A percentile compares a stretch with the other conserved stretches of the same genome.
These are phyloP conservation scores for Boletus rufocinnamomeus DNA, from an alignment of 768 basidiomycete species.

Conservation along the genomic window DNA sequence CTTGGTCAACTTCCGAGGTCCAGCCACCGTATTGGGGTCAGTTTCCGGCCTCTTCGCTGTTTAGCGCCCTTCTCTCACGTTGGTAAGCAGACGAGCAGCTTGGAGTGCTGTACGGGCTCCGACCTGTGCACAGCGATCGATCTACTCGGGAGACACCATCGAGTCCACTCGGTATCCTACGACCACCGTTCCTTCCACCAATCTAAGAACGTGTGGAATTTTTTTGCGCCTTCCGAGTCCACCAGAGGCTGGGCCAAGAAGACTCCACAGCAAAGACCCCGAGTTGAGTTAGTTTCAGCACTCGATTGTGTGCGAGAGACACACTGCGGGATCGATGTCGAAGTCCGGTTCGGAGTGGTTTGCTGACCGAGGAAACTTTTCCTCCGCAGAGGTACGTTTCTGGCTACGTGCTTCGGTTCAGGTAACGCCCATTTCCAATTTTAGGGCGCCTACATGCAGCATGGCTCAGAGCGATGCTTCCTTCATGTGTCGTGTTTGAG, in stretches of 20 bases:
- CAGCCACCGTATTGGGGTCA: not conserved
- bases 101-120: not conserved
- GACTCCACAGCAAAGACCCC: constrained; percentile 6
- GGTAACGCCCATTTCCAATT: constrained; percentile 3
- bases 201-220: not conserved
- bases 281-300: not conserved
- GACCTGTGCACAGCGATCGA: not conserved
- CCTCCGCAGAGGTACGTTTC: not conserved
- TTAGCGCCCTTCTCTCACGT: not conserved
- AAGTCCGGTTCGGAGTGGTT: not conserved
- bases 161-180: not conserved
- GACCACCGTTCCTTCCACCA: constrained; percentile 4
- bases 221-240: not conserved
- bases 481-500: not conserved
- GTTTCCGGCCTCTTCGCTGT: not conserved
- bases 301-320: not conserved
- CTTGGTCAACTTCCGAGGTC: not conserved
- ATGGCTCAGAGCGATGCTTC: constrained; percentile 12
- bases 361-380: not conserved
- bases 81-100: not conserved
- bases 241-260: not conserved
- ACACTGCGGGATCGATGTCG: not conserved
- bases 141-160: not conserved
- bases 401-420: not conserved
- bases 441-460: not conserved